Conservation (phyloP, 257 asterid species). For the Dorcoceras hygrometricum region DNA sequence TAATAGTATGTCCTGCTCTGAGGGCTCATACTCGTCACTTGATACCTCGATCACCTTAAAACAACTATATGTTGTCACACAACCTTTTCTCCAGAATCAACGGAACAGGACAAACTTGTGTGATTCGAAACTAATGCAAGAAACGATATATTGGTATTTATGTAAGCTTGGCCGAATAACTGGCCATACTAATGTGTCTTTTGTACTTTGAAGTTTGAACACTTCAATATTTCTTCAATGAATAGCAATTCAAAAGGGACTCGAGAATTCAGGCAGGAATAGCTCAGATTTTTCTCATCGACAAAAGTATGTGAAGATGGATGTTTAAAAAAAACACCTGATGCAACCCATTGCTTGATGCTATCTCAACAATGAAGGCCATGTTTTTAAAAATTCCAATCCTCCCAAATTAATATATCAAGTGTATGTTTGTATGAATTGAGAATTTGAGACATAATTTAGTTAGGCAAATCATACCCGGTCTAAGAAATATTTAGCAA, state of each 20-base stretch:
- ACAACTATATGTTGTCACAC: conserved; percentile 13
- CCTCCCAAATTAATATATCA: background rate
- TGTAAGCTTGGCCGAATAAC: background rate
- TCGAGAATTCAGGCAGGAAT: too few species aligned
- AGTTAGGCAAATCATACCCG: conserved; percentile 38
- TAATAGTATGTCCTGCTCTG: conserved; percentile 51
- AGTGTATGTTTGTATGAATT: background rate
- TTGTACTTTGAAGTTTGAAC: too few species aligned
- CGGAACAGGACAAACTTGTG: background rate
- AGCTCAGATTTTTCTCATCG: too few species aligned
- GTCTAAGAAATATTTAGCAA: conserved; percentile 60
- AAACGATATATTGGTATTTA: background rate
- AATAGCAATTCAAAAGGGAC: too few species aligned
- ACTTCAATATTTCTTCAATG: too few species aligned
- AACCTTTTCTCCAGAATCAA: background rate
- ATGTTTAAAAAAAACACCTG: too few species aligned
- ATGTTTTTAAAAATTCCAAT: too few species aligned
- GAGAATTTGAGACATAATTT: background rate
- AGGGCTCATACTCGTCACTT: conserved; percentile 55
- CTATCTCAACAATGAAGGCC: too few species aligned
- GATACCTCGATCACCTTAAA: conserved; percentile 58
- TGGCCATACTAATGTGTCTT: background rate
- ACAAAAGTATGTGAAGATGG: too few species aligned
- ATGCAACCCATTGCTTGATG: too few species aligned
- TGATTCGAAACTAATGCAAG: background rate